Evolutionary conservation across 2,329 filamentous ascomycete genomes (phyloP).

Genomic region (Zasmidium citrigriseum): DNA sequence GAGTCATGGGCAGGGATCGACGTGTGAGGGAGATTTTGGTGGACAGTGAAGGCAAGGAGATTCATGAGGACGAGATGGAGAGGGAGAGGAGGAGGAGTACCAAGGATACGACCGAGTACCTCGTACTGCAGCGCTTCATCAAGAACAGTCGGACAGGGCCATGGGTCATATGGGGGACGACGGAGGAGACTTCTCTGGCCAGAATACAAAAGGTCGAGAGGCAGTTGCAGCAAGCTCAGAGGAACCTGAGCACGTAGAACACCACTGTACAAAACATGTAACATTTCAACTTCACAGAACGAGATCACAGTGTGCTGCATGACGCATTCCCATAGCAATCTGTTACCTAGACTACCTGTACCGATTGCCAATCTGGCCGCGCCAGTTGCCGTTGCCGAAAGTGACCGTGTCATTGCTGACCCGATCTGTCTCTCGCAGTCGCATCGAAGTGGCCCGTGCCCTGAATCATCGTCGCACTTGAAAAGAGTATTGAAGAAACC

Average conservation of each 20-base stretch:
- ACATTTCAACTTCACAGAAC: background rate
- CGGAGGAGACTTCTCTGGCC: slow-evolving; percentile 44
- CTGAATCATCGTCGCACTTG: background rate
- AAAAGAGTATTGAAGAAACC: background rate
- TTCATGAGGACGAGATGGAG: slow-evolving; percentile 39
- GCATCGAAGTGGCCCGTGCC: background rate
- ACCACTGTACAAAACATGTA: background rate
- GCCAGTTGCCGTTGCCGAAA: background rate
- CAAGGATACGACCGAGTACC: slow-evolving; percentile 48
- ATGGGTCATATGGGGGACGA: slow-evolving; percentile 55
- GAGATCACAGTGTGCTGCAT: no score
- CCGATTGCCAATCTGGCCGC: background rate
- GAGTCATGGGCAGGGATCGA: slow-evolving; percentile 19
- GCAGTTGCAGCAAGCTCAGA: background rate
- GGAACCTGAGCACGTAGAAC: background rate
- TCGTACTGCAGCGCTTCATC: slow-evolving; percentile 52
- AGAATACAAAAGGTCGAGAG: slow-evolving; percentile 29
- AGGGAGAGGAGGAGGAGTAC: slow-evolving; percentile 38
- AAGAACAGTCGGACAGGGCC: slow-evolving; percentile 40
- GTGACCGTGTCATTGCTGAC: background rate
- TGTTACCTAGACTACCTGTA: background rate
- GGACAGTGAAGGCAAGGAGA: slow-evolving; percentile 26
- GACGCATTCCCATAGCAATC: background rate
- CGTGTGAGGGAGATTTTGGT: slow-evolving; percentile 32
- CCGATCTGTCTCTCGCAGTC: background rate